A percentile compares a stretch with the other conserved stretches of the same genome.
Conservation (phyloP, 768 basidiomycete species). For the Mycena vulgaris region DNA sequence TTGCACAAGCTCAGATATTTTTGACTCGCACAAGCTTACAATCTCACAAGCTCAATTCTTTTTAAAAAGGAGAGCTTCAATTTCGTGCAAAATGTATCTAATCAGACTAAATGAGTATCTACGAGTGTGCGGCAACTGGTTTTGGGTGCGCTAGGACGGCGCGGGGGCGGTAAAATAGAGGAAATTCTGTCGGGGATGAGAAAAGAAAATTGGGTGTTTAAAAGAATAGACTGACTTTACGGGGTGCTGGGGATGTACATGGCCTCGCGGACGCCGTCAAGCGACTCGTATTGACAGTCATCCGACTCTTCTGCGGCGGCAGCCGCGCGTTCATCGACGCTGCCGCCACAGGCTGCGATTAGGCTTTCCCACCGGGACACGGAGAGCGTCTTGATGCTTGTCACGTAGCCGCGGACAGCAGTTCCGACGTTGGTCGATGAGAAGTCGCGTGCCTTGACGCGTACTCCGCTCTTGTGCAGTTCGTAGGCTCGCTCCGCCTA, state of each 20-base stretch:
- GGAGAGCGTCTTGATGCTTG: background rate
- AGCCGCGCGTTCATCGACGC: background rate
- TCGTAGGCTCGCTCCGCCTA: background rate
- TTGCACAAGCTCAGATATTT: background rate
- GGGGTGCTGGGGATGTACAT: constrained; percentile 21
- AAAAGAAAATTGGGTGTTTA: background rate
- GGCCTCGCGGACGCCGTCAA: constrained; percentile 2
- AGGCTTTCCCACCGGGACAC: constrained; percentile 16
- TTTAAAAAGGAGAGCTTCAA: background rate
- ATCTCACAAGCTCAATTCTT: background rate
- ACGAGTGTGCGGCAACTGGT: background rate
- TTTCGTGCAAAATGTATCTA: background rate
- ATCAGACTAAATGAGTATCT: background rate
- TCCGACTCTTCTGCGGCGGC: background rate
- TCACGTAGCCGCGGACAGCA: background rate
- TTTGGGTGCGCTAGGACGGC: too few relatives aligned
- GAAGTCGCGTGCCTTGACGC: background rate
- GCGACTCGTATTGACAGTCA: background rate
- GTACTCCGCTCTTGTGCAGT: background rate
- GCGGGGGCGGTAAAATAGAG: background rate
- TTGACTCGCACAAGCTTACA: background rate
- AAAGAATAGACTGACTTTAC: background rate
- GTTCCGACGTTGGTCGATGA: background rate
- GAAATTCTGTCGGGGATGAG: background rate
- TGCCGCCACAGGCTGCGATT: background rate